A percentile compares a stretch with the other conserved stretches of the same genome.
Conservation (phyloP, 306 rosid species). For the Fragaria nilgerrensis region DNA sequence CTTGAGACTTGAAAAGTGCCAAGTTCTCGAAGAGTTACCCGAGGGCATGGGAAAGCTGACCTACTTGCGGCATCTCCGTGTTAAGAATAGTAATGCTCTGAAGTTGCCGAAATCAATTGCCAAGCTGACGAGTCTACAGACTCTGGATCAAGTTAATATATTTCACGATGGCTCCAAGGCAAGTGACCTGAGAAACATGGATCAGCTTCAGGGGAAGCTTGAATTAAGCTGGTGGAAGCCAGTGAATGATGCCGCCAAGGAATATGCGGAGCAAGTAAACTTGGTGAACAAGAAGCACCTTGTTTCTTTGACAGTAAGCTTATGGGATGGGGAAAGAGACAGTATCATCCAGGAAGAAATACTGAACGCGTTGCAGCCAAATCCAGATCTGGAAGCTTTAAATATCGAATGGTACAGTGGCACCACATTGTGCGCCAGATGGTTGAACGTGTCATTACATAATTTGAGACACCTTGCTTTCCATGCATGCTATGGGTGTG, state of each 20-base stretch:
- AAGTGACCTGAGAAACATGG: background rate
- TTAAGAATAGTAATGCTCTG: fast-evolving
- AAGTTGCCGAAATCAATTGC: too few species aligned
- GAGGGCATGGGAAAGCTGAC: background rate
- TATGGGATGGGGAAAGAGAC: fast-evolving
- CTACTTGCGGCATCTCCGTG: background rate
- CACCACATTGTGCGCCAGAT: background rate
- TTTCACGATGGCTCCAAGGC: too few species aligned
- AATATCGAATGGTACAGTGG: background rate
- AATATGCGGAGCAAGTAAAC: background rate
- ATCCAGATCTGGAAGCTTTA: background rate
- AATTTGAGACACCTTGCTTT: background rate
- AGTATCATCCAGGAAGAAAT: background rate
- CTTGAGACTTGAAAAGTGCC: fast-evolving
- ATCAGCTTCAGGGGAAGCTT: background rate
- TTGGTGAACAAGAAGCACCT: background rate
- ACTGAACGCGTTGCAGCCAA: background rate
- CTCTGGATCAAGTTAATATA: background rate
- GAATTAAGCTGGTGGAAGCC: fast-evolving
- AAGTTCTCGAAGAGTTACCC: fast-evolving
- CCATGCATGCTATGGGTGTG: fast-evolving
- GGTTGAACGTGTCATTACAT: background rate
- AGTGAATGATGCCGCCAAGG: too few species aligned
- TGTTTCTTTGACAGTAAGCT: background rate
- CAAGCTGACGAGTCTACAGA: background rate